phyloP scores from a whole-genome alignment of 805 yeast genomes.

The Yarrowia phangngaensis region DNA sequence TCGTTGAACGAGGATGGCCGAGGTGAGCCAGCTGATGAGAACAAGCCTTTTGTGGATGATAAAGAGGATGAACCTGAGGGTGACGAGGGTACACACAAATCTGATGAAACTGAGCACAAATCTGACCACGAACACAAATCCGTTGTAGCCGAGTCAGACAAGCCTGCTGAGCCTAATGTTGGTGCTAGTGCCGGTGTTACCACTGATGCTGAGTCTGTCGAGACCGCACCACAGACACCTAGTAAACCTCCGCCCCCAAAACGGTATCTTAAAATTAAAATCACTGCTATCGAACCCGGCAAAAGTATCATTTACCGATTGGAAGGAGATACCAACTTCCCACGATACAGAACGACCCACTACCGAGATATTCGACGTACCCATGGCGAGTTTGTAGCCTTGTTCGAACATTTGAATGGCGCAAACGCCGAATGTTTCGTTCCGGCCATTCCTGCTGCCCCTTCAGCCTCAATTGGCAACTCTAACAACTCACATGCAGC shows the following conservation, averaged over 20 bases:
- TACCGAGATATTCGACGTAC: conserved; percentile 79
- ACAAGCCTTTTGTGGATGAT: conserved; percentile 19
- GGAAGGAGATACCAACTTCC: conserved; percentile 64
- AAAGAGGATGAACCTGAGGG: not conserved
- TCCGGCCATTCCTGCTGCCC: conserved; percentile 68
- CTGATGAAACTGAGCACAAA: not conserved
- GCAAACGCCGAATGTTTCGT: conserved; percentile 90
- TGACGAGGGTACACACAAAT: conserved; percentile 32
- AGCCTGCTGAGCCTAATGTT: not conserved
- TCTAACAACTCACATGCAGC: conserved; percentile 38
- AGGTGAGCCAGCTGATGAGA: conserved; percentile 13
- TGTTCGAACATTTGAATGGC: conserved; percentile 71
- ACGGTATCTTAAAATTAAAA: conserved; percentile 15
- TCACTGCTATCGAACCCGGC: conserved; percentile 48
- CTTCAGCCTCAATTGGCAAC: conserved; percentile 79
- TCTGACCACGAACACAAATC: not conserved
- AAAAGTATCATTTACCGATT: conserved; percentile 65
- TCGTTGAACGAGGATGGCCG: not conserved
- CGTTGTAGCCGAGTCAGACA: too few species aligned
- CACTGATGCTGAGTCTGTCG: not conserved
- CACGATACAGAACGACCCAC: conserved; percentile 64
- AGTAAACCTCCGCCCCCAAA: not conserved
- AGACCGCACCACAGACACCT: not conserved
- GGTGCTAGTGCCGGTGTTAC: not conserved
- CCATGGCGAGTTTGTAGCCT: conserved; percentile 66